These are phyloP conservation scores for Teratosphaeria zuluensis DNA, from an alignment of 2,329 filamentous ascomycete species.

Conservation along the genomic window DNA sequence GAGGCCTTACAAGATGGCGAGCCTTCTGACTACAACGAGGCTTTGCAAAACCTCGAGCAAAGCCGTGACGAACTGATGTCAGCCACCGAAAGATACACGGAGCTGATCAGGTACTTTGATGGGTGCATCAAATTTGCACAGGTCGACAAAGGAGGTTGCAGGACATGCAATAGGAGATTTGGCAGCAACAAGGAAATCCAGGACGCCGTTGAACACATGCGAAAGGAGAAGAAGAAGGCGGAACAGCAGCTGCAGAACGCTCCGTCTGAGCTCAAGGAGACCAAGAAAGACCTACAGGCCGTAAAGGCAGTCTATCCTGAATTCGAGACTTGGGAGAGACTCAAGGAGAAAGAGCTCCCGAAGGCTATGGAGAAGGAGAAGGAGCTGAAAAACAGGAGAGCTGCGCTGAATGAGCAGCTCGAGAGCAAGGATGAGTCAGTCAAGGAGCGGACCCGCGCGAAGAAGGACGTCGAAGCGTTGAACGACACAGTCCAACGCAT, in stretches of 20 bases:
- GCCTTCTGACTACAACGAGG: conserved; percentile 43
- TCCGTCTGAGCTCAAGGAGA: conserved; percentile 50
- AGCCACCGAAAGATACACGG: conserved; percentile 29
- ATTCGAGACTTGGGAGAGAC: conserved; percentile 64
- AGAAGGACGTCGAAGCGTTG: conserved; percentile 65
- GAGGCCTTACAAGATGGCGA: conserved; percentile 35
- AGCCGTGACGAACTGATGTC: conserved; percentile 51
- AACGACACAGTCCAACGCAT: conserved; percentile 69
- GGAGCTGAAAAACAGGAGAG: conserved; percentile 34
- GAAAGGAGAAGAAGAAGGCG: conserved; percentile 36
- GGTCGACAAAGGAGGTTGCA: conserved; percentile 47
- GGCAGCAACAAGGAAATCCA: conserved; percentile 48
- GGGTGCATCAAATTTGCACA: conserved; percentile 39
- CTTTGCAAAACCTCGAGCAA: conserved; percentile 35
- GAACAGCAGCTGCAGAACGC: conserved; percentile 9
- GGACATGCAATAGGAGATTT: conserved; percentile 65
- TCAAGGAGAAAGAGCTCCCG: conserved; percentile 61
- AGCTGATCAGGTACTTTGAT: conserved; percentile 16
- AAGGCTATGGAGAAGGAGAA: conserved; percentile 54
- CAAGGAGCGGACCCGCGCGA: conserved; percentile 51
- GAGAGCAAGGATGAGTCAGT: conserved; percentile 61
- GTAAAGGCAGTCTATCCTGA: conserved; percentile 54
- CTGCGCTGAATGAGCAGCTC: conserved; percentile 30
- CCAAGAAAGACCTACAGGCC: conserved; percentile 38
- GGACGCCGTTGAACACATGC: conserved; percentile 58